Conservation (phyloP, 176 grass and related monocot genomes). For the Carex cristatella region DNA sequence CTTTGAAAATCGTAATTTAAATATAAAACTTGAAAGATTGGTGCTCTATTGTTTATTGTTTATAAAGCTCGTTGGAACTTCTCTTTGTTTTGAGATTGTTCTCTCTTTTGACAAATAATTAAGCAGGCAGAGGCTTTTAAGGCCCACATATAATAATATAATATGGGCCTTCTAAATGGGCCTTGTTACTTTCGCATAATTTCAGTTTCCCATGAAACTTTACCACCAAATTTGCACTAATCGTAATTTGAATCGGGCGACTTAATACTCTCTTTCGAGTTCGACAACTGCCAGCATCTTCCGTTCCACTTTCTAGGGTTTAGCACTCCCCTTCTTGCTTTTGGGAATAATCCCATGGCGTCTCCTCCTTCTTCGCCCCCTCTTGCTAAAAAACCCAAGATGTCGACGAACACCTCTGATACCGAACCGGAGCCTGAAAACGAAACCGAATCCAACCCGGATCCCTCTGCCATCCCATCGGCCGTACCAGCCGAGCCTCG, state of each 20-base stretch:
- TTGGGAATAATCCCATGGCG: constrained; percentile 25
- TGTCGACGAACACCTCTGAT: constrained; percentile 56
- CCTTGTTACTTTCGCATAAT: neutral
- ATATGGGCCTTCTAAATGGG: neutral
- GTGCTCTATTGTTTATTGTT: no score
- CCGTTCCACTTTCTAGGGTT: neutral
- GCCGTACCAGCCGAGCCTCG: constrained; percentile 29
- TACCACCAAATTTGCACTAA: neutral
- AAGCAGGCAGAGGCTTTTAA: no score
- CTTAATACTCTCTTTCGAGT: no score
- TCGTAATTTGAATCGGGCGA: neutral
- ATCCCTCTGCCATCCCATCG: constrained; percentile 5
- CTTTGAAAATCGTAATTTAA: no score
- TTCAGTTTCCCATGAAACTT: neutral
- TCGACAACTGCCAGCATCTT: neutral
- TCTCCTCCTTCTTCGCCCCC: constrained; percentile 55
- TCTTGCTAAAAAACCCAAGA: constrained; percentile 60
- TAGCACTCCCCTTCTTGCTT: neutral
- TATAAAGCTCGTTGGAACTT: no score
- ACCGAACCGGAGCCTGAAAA: constrained; percentile 25
- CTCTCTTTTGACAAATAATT: no score
- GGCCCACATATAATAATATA: no score
- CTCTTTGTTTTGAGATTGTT: no score
- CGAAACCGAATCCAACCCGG: neutral
- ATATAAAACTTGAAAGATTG: no score